Evolutionary conservation across 1,139 yeast species (phyloP).

Genomic region (Protomyces pachydermus): DNA sequence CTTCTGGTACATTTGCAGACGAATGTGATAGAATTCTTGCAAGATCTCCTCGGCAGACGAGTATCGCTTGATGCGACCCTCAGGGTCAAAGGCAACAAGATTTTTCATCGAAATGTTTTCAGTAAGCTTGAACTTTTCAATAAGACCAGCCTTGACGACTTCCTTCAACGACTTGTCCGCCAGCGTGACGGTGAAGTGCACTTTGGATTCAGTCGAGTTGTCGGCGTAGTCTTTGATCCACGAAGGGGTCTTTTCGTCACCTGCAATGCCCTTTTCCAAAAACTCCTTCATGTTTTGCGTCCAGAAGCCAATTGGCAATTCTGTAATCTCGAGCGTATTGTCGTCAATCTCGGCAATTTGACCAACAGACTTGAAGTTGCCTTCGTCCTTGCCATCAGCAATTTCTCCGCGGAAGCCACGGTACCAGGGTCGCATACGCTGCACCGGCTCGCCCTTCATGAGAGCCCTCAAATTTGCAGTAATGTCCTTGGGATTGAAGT

Average conservation of each 20-base stretch:
- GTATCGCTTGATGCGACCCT: slow-evolving; percentile 81
- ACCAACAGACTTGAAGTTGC: slow-evolving; percentile 72
- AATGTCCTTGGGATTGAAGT: slow-evolving; percentile 80
- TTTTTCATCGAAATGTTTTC: slow-evolving; percentile 67
- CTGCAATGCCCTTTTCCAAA: slow-evolving; percentile 65
- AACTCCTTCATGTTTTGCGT: slow-evolving; percentile 83
- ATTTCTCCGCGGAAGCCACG: slow-evolving; percentile 90
- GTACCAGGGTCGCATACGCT: slow-evolving; percentile 87
- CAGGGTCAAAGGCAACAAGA: slow-evolving; percentile 96
- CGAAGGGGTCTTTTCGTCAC: slow-evolving; percentile 62
- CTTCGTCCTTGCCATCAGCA: slow-evolving; percentile 49
- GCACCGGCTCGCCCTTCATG: slow-evolving; percentile 67
- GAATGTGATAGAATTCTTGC: slow-evolving; percentile 74
- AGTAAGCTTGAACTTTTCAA: slow-evolving; percentile 75
- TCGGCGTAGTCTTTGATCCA: slow-evolving; percentile 97
- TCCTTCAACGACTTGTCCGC: slow-evolving; percentile 78
- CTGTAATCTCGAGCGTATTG: slow-evolving; percentile 79
- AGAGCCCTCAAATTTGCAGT: slow-evolving; percentile 65
- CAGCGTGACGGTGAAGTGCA: slow-evolving; percentile 65
- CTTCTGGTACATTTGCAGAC: slow-evolving; percentile 84
- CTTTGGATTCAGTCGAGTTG: slow-evolving; percentile 73
- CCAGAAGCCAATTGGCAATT: slow-evolving; percentile 91
- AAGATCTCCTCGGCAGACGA: slow-evolving; percentile 70
- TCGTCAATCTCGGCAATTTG: slow-evolving; percentile 74
- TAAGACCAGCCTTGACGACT: slow-evolving; percentile 64